Conservation (phyloP, 179 eudicot genomes). For the Sideroxylon spinosum region DNA sequence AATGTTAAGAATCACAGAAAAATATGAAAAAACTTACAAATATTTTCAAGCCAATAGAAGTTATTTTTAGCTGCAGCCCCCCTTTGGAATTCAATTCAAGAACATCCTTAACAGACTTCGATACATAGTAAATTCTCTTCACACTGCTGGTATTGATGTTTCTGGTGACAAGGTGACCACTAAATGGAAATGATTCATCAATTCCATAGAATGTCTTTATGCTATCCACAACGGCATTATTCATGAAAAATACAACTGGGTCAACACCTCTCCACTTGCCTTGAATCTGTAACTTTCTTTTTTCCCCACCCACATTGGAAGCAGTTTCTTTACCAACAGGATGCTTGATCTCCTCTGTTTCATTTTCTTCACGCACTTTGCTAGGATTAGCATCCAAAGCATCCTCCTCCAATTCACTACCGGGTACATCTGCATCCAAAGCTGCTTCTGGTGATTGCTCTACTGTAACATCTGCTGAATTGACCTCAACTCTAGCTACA, state of each 20-base stretch:
- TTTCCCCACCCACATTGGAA: conserved; percentile 36
- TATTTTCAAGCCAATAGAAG: conserved; percentile 94
- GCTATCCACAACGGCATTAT: conserved; percentile 45
- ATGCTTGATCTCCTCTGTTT: conserved; percentile 23
- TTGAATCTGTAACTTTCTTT: conserved; percentile 77
- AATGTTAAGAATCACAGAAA: background rate
- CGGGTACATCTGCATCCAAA: conserved; percentile 32
- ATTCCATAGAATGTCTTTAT: conserved; percentile 83
- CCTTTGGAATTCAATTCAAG: conserved; percentile 68
- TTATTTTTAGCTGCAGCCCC: conserved; percentile 87
- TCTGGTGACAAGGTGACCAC: conserved; percentile 77
- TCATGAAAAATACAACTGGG: conserved; percentile 73
- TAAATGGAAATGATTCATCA: conserved; percentile 62
- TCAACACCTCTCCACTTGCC: conserved; percentile 96
- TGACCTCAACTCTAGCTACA: conserved; percentile 28
- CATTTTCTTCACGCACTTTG: conserved; percentile 34
- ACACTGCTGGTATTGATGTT: conserved; percentile 70
- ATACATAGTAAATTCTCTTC: conserved; percentile 87
- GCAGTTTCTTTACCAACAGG: conserved; percentile 30
- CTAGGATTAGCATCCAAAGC: conserved; percentile 34
- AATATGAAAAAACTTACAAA: conserved; percentile 60
- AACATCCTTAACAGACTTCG: conserved; percentile 68
- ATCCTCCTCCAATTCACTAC: conserved; percentile 30
- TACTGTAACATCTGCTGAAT: conserved; percentile 24
- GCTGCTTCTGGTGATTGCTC: conserved; percentile 32